phyloP scores from a whole-genome alignment of 306 rosid genomes.

The Castanopsis chinensis region DNA sequence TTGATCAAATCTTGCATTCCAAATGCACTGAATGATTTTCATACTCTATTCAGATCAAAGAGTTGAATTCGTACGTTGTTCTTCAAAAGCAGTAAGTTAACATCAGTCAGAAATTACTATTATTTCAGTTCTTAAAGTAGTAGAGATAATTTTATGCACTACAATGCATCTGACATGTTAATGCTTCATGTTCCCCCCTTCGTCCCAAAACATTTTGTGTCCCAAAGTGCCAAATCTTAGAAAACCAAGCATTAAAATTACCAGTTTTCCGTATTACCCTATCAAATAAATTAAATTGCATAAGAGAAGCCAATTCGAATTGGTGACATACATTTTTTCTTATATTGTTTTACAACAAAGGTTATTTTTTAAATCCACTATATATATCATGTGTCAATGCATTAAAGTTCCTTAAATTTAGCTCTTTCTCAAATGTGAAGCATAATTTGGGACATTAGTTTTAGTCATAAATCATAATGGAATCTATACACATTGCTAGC shows the following conservation, averaged over 20 bases:
- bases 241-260: neutral
- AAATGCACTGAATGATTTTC: too few relatives aligned
- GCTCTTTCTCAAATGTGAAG: neutral
- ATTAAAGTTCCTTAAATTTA: neutral
- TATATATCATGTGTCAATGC: neutral
- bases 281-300: neutral
- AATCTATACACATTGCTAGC: neutral
- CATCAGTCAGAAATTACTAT: neutral
- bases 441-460: neutral
- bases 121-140: neutral
- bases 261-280: neutral
- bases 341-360: neutral
- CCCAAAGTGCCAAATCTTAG: neutral
- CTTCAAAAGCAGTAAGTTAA: conserved; percentile 84
- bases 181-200: neutral
- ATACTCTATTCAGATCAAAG: conserved; percentile 84
- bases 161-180: neutral
- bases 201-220: neutral
- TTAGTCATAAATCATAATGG: neutral
- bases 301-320: neutral
- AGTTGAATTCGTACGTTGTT: too few relatives aligned
- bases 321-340: neutral
- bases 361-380: neutral
- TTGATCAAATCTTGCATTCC: neutral
- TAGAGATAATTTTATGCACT: neutral